Evolutionary conservation across 441 rosid genomes (phyloP).

Genomic region (Populus hybrid): DNA sequence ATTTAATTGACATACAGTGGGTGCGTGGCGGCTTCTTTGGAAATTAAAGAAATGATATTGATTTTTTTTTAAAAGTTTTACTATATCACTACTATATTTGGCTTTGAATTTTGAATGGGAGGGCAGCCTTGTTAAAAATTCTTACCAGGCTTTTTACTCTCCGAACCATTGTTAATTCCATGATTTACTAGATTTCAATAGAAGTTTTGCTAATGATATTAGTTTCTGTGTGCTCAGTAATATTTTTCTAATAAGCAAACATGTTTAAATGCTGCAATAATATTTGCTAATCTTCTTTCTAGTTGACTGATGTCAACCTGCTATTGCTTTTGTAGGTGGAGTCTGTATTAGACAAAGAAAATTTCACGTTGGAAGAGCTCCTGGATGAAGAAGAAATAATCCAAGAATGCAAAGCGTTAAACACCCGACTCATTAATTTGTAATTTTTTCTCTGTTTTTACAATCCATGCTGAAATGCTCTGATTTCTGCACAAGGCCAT

Average conservation of each 20-base stretch:
- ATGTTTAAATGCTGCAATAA: neutral
- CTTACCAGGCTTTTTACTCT: neutral
- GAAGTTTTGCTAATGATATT: neutral
- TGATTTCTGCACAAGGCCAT: neutral
- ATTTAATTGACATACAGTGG: neutral
- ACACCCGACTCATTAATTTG: slow-evolving; percentile 90
- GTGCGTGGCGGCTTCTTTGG: neutral
- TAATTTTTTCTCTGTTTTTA: slow-evolving; percentile 26
- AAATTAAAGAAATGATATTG: neutral
- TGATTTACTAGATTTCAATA: neutral
- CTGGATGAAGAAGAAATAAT: slow-evolving; percentile 96
- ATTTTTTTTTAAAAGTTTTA: no score
- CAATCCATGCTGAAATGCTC: neutral
- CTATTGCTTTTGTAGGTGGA: slow-evolving; percentile 59
- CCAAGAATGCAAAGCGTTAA: slow-evolving; percentile 96
- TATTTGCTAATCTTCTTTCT: neutral
- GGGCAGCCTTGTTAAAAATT: neutral
- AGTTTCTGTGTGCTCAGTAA: neutral
- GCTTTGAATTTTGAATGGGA: neutral
- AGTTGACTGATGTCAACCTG: neutral
- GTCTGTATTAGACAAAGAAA: slow-evolving; percentile 78
- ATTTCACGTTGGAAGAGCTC: slow-evolving; percentile 91
- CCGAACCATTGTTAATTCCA: neutral
- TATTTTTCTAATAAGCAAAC: neutral
- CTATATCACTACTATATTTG: neutral